phyloP scores from a whole-genome alignment of 2,329 filamentous ascomycete species.

The Moelleriella libera region DNA sequence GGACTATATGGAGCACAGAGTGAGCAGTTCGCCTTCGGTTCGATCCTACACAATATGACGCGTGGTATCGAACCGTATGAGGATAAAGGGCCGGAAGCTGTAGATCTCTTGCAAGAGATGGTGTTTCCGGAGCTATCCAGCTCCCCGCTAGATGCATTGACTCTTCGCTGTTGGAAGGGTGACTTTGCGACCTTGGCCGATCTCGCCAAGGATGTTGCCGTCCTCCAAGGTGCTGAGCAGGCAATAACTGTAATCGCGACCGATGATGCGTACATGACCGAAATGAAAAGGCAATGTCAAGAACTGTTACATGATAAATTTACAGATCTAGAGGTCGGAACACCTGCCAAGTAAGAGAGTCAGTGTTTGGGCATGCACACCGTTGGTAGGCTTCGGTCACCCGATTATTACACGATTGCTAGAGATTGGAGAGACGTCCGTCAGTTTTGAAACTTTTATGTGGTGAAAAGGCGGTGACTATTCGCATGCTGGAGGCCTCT shows the following conservation, averaged over 20 bases:
- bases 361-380: not conserved
- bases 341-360: not conserved
- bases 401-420: no score
- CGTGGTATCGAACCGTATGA: conserved; percentile 1
- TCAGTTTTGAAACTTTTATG: not conserved
- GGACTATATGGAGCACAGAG: conserved; percentile 1
- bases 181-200: conserved; percentile 1
- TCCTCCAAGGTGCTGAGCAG: not conserved
- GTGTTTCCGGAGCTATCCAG: not conserved
- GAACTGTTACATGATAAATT: not conserved
- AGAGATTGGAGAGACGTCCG: not conserved
- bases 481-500: not conserved
- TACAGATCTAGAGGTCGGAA: not conserved
- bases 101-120: not conserved
- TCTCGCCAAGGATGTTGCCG: not conserved
- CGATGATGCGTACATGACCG: not conserved
- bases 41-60: conserved; percentile 1
- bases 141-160: not conserved
- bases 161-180: conserved; percentile 1
- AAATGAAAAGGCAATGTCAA: not conserved
- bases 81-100: not conserved
- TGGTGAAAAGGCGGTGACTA: not conserved
- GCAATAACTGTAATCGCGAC: not conserved
- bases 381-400: not conserved
- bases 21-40: conserved; percentile 1